Evolutionary conservation across 1,139 yeast genomes (phyloP), one percentile per base, ranked within the genome.

Genomic region (Debaryomycetaceae sp.): DNA sequence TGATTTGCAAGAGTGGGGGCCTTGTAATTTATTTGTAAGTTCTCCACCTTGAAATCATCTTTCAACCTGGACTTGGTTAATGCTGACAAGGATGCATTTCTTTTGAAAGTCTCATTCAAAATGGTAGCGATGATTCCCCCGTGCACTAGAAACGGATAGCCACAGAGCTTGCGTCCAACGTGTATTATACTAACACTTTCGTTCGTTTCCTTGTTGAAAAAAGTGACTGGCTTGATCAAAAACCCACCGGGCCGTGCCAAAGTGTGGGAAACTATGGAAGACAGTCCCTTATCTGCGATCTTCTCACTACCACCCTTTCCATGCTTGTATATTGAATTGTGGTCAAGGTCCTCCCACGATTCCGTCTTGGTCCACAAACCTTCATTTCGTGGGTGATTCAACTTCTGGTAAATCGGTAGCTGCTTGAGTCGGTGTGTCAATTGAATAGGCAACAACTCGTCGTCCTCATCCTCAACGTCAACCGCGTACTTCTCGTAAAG

Each of bases 101-200:
- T 63, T 46, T 80, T 83, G 66, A 82, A 75, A 4, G 87, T 74
- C 50, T 90, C 97, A 58, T 87, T 95, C 47, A 89, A 68, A 11
- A 91, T 68, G 0, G 96, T 85, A 6, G 95, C 96, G 35, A 91
- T 64, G 37, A 91, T 80, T 0, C 98, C 98, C 4, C 98, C 98
- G 59, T 91, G 98, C 1, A 89, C 78, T 35, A 91, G 69, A 54
- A 87, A 83, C 1, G 97, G 97, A 59, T 85, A 90, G 2, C 98
- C 98, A 40, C 95, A 83, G 34, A 90, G 66, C 49, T 78, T 77
- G 58, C 85, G 81, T 0, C 98, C 98, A 42, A 86, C 75, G 60
- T 89, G 96, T 24, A 88, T 73, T 4, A 86, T 73, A 0, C 89
- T 78, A 0, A 87, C 76, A 0, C 85, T 76, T 48, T 87, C 85